These are phyloP conservation scores for Trametes pubescens DNA, from an alignment of 1,284 basidiomycete genomes.

Conservation along the genomic window DNA sequence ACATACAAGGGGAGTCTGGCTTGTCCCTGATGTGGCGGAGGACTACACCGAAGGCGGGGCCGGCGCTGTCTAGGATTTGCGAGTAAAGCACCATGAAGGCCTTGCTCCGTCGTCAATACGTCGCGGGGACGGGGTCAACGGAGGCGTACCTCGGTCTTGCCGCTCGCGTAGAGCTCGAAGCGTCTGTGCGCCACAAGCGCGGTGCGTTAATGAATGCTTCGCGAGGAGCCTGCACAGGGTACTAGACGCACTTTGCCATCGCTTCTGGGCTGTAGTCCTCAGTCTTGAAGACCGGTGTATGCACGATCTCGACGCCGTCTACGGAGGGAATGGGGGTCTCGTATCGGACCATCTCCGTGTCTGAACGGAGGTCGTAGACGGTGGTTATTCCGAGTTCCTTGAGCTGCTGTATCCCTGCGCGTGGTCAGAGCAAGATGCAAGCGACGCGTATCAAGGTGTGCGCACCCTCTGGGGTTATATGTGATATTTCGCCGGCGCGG, in stretches of 20 bases:
- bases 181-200: constrained; percentile 50
- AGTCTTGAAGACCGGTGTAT: constrained; percentile 70
- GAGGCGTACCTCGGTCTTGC: constrained; percentile 70
- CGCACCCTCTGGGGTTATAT: constrained; percentile 70
- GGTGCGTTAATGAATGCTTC: constrained; percentile 19
- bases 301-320: constrained; percentile 64
- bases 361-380: constrained; percentile 79
- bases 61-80: constrained; percentile 79
- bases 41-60: constrained; percentile 67
- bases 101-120: constrained; percentile 45
- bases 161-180: constrained; percentile 80
- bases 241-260: constrained; percentile 77
- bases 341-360: constrained; percentile 79
- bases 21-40: constrained; percentile 74
- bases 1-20: constrained; percentile 68
- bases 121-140: constrained; percentile 8
- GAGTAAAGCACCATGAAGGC: constrained; percentile 83
- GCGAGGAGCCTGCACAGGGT: constrained; percentile 2
- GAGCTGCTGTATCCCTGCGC: constrained; percentile 62
- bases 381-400: constrained; percentile 67
- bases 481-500: constrained; percentile 74
- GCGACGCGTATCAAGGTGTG: neutral
- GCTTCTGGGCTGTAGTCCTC: constrained; percentile 83
- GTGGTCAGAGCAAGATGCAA: neutral
- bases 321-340: constrained; percentile 67